Base-by-base conservation (phyloP, 2,329 filamentous ascomycete genomes). In the Pseudogymnoascus sp. region DNA sequence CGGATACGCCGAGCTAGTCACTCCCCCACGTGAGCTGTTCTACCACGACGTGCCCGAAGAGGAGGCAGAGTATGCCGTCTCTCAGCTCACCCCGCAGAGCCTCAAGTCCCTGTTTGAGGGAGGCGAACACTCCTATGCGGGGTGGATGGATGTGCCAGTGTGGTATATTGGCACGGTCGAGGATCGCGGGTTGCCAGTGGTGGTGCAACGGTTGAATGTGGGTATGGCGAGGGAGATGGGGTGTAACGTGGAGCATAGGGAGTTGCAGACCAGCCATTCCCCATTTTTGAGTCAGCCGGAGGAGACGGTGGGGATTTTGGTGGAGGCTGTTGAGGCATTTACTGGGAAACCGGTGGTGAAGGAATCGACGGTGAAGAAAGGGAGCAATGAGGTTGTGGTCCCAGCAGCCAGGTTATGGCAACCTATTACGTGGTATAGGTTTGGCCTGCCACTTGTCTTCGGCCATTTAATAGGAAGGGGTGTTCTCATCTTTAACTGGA, bases 1-100 rank as follows among this genome's bases (percentile, higher is more conserved):
- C 7, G 77, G 76, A 1, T 78, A 73, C 64, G 74, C 75, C 0
- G 72, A 74, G 13, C 44, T 79, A 0, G 67, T 73, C 8, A 68
- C 65, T 21, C 62, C 72, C 4, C 69, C 76, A 0, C 64, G 70
- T 4, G 71, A 77, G 38, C 64, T 77, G 3, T 78, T 79, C 66
- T 80, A 79, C 66, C 76, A 78, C 65, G 78, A 80, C 65, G 50
- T 79, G 7, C 70, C 76, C 1, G 66, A 59, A 1, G 71, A 74
- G 3, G 76, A 79, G 62, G 75, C 71, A 4, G 70, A 75, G 24
- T 74, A 74, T 62, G 77, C 75, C 74, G 71, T 74, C 1, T 72
- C 72, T 0, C 73, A 78, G 42, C 73, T 79, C 2, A 71, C 68
- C 3, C 70, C 69, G 0, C 77, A 79, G 62, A 75, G 73, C 47